Evolutionary conservation across 2,329 filamentous ascomycete species (phyloP).

Genomic region (Chalaropsis ovoidea): DNA sequence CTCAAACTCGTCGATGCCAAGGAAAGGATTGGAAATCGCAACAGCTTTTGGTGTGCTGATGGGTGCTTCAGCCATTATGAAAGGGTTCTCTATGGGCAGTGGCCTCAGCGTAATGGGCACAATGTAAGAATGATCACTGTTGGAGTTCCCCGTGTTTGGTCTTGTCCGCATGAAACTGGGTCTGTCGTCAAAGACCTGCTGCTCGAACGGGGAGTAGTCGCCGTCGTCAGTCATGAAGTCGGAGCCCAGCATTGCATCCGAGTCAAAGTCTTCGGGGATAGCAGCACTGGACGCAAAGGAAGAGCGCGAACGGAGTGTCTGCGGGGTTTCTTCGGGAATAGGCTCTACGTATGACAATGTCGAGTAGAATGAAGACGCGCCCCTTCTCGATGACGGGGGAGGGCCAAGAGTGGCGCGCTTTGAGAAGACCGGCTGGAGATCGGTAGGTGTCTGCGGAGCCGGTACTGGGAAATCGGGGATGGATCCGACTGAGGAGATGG

Average conservation of each 20-base stretch:
- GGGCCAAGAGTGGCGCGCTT: conserved; percentile 48
- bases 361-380: conserved; percentile 56
- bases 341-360: conserved; percentile 59
- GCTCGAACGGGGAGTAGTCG: conserved; percentile 15
- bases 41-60: background rate
- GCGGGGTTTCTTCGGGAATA: conserved; percentile 60
- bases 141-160: conserved; percentile 29
- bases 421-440: conserved; percentile 32
- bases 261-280: conserved; percentile 58
- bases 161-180: conserved; percentile 19
- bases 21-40: background rate
- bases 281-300: conserved; percentile 64
- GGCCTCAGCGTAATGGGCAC: conserved; percentile 2
- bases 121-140: conserved; percentile 9
- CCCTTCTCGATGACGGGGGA: conserved; percentile 50
- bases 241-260: conserved; percentile 17
- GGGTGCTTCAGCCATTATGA: conserved; percentile 13
- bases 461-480: conserved; percentile 48
- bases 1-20: conserved; percentile 9
- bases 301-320: conserved; percentile 43
- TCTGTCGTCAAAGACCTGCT: conserved; percentile 16
- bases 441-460: conserved; percentile 26
- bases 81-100: conserved; percentile 17
- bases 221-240: conserved; percentile 21
- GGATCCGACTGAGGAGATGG: conserved; percentile 45